Conservation (phyloP, 106 monocot genomes). For the Ottelia alismoides region DNA sequence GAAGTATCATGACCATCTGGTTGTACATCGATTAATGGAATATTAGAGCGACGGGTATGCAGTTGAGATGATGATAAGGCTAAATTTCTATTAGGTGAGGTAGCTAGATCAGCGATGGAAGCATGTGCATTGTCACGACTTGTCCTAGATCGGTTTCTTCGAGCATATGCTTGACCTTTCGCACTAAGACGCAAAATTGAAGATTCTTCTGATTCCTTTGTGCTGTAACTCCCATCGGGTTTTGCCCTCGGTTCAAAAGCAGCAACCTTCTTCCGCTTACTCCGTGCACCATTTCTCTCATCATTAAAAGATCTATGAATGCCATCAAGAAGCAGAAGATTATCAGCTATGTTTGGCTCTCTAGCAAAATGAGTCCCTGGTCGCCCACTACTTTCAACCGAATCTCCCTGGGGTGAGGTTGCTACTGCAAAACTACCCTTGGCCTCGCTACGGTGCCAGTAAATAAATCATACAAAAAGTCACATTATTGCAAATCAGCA, state of each 20-base stretch:
- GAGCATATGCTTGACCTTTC: constrained; percentile 78
- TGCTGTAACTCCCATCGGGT: constrained; percentile 20
- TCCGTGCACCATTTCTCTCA: constrained; percentile 27
- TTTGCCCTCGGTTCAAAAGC: constrained; percentile 27
- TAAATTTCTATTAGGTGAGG: constrained; percentile 10
- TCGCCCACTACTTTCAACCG: constrained; percentile 75
- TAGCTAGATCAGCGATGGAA: constrained; percentile 14
- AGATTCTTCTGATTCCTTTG: constrained; percentile 62
- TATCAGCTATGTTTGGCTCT: constrained; percentile 82
- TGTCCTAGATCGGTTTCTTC: constrained; percentile 55
- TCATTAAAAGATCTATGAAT: constrained; percentile 34
- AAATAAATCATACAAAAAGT: neutral
- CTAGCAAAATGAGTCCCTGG: constrained; percentile 31
- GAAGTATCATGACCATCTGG: constrained; percentile 14
- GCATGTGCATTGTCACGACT: constrained; percentile 30
- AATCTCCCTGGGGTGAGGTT: constrained; percentile 81
- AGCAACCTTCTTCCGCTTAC: constrained; percentile 31
- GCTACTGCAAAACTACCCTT: constrained; percentile 77
- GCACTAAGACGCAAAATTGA: constrained; percentile 50
- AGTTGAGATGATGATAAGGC: constrained; percentile 14
- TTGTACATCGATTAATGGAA: constrained; percentile 10
- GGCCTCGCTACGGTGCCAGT: constrained; percentile 48
- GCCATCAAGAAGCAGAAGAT: constrained; percentile 64
- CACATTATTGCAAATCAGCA: no score
- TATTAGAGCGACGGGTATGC: constrained; percentile 17